A percentile compares a stretch with the other conserved stretches of the same genome.
Conservation (phyloP, 306 rosid genomes). For the Castanospermum australe region DNA sequence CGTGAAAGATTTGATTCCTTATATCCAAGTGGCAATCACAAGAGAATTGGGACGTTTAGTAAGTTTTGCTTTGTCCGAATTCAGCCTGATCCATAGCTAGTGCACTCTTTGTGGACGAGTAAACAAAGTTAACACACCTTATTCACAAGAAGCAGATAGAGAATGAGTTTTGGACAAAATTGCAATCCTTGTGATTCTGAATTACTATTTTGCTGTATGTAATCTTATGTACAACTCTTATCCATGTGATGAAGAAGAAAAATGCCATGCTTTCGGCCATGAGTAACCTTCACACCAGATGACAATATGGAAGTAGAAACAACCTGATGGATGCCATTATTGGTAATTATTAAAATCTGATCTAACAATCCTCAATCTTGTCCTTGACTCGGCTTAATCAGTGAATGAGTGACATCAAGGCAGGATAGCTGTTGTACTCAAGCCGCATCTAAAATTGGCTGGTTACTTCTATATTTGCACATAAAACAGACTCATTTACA, state of each 20-base stretch:
- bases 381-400: conserved; percentile 13
- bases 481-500: too few relatives aligned
- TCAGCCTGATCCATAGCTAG: background rate
- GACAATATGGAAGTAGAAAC: background rate
- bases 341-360: background rate
- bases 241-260: background rate
- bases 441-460: conserved; percentile 14
- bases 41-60: background rate
- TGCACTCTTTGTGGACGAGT: background rate
- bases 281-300: conserved; percentile 30
- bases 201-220: conserved; percentile 28
- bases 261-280: conserved; percentile 22
- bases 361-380: conserved; percentile 12
- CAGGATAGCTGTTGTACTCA: background rate
- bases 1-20: too few relatives aligned
- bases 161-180: background rate
- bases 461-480: conserved; percentile 6
- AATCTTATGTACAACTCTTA: conserved; percentile 37
- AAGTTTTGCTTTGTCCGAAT: background rate
- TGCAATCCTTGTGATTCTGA: conserved; percentile 5
- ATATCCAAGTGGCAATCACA: too few relatives aligned
- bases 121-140: background rate
- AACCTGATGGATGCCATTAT: background rate
- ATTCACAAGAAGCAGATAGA: background rate
- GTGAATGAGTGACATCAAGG: conserved; percentile 5